Base-by-base conservation (phyloP, 2,329 filamentous ascomycete genomes). In the Pseudogymnoascus sp. region DNA sequence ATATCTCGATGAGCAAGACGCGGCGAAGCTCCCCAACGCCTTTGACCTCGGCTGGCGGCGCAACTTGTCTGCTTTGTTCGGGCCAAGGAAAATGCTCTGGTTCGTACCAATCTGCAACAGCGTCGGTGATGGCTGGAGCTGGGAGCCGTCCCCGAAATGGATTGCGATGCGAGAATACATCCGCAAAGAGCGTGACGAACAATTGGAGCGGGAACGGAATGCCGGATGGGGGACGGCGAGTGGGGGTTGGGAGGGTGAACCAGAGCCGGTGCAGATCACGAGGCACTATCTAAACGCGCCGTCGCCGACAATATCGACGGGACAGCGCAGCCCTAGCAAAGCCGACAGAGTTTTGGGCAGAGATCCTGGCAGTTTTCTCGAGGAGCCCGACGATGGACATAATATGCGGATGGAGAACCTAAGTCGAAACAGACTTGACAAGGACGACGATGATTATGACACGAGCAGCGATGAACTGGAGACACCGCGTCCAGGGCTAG, bases 1-100 rank as follows among this genome's bases (percentile, higher is more conserved):
- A 62, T 97, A 97, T 73, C 84, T 97, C 14, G 91, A 97, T 72
- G 92, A 97, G 73, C 83, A 91, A 73, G 93, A 97, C 74, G 91
- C 87, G 61, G 86, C 90, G 69, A 91, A 90, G 72, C 82, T 99
- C 26, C 95, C 95, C 1, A 93, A 95, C 72, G 95, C 93, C 2
- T 99, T 99, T 71, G 90, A 99, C 70, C 84, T 96, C 1, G 95
- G 95, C 64, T 88, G 88, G 82, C 86, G 83, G 64, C 83, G 82
- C 44, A 99, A 99, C 73, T 75, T 97, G 4, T 72, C 77, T 0
- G 90, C 96, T 73, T 82, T 99, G 2, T 91, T 99, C 68, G 95
- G 95, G 0, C 83, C 85, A 0, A 84, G 79, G 0, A 86, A 86
- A 1, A 75, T 84, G 26, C 79, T 95, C 7, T 97, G 95, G 93